Percentiles rank a stretch among this genome's conserved stretches.
phyloP scores from a whole-genome alignment of 2,329 filamentous ascomycete genomes.

The Fusarium sp. region DNA sequence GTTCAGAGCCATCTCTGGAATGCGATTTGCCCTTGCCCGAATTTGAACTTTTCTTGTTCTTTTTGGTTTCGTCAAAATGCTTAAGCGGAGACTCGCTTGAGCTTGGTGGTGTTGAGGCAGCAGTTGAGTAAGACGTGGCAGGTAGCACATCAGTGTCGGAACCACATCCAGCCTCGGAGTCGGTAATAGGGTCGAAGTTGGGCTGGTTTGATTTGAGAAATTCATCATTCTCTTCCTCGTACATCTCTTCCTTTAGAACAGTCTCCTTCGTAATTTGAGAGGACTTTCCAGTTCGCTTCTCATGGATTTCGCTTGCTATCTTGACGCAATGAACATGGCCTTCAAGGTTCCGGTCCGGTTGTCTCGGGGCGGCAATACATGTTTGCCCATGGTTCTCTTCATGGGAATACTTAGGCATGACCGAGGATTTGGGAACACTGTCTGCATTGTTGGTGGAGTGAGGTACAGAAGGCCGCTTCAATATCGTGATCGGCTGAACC shows the following conservation, averaged over 20 bases:
- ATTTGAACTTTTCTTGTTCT: background rate
- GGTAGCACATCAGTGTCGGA: conserved; percentile 34
- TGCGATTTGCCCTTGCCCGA: background rate
- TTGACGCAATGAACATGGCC: conserved; percentile 89
- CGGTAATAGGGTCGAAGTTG: conserved; percentile 7
- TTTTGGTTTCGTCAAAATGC: conserved; percentile 18
- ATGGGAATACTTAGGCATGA: conserved; percentile 70
- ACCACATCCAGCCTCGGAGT: conserved; percentile 29
- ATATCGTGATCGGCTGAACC: conserved; percentile 14
- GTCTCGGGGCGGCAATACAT: conserved; percentile 88
- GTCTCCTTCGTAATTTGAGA: conserved; percentile 86
- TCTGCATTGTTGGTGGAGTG: background rate
- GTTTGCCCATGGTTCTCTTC: conserved; percentile 87
- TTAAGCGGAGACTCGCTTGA: conserved; percentile 32
- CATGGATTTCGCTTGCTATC: conserved; percentile 91
- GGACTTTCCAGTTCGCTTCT: conserved; percentile 82
- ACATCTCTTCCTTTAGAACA: conserved; percentile 92
- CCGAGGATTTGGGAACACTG: background rate
- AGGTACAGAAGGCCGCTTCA: conserved; percentile 1
- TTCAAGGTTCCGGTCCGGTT: conserved; percentile 86
- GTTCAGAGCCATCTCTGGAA: background rate
- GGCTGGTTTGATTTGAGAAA: conserved; percentile 72
- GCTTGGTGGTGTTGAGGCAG: conserved; percentile 42
- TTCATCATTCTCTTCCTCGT: conserved; percentile 92
- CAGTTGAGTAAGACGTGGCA: conserved; percentile 32